Evolutionary conservation across 768 basidiomycete species (phyloP).

Genomic region (Suillus discolor): DNA sequence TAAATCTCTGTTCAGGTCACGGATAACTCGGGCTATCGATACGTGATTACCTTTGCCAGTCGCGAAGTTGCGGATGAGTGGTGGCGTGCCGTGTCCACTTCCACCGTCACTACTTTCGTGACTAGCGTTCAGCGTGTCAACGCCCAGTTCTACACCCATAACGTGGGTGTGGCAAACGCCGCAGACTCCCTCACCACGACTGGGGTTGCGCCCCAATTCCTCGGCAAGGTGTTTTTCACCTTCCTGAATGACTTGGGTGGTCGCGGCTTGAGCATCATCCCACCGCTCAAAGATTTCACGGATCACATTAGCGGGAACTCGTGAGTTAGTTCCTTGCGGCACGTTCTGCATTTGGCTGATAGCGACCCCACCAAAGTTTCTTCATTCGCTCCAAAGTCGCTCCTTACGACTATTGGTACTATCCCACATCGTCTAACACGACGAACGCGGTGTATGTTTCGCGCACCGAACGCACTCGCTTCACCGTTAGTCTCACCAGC

Average conservation of each 20-base stretch:
- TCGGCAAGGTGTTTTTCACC: neutral
- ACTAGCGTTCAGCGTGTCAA: neutral
- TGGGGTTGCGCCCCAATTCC: neutral
- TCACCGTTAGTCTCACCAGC: too few relatives aligned
- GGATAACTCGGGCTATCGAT: constrained; percentile 7
- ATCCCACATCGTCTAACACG: too few relatives aligned
- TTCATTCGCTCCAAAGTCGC: too few relatives aligned
- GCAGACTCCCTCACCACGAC: neutral
- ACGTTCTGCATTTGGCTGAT: neutral
- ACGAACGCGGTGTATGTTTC: too few relatives aligned
- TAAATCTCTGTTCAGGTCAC: neutral
- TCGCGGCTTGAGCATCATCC: neutral
- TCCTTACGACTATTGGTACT: too few relatives aligned
- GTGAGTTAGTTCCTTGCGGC: neutral
- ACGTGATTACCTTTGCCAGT: constrained; percentile 23
- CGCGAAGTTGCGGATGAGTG: constrained; percentile 28
- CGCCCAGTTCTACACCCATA: neutral
- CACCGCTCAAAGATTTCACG: neutral
- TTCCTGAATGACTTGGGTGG: neutral
- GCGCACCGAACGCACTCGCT: too few relatives aligned
- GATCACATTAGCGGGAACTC: neutral
- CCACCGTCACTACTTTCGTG: neutral
- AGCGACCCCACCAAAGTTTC: too few relatives aligned
- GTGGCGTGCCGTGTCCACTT: constrained; percentile 24
- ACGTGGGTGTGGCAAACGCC: neutral